These are phyloP conservation scores for Gentiana macrophylla DNA, from an alignment of 257 asterid species.

Conservation along the genomic window DNA sequence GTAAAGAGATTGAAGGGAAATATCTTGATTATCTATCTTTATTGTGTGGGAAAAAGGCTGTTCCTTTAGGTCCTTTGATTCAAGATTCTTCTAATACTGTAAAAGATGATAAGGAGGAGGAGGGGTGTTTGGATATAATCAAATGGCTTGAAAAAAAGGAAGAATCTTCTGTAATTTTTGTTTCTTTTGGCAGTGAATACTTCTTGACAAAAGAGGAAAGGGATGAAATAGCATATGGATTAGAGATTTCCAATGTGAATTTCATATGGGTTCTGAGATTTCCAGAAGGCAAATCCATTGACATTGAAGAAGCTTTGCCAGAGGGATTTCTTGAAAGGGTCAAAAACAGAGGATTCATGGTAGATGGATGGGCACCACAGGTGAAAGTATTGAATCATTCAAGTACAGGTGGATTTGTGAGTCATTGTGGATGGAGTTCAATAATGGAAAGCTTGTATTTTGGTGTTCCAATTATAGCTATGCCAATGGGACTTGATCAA, in stretches of 20 bases:
- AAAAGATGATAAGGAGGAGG: neutral
- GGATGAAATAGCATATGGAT: conserved; percentile 6
- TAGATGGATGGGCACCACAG: conserved; percentile 13
- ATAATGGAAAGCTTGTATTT: neutral
- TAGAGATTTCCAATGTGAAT: conserved; percentile 6
- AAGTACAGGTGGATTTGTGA: conserved; percentile 9
- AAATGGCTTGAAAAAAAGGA: conserved; percentile 8
- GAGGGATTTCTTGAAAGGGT: conserved; percentile 6
- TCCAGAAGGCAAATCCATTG: neutral
- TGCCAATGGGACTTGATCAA: conserved; percentile 9
- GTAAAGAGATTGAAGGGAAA: conserved; percentile 2
- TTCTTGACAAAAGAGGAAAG: conserved; percentile 2
- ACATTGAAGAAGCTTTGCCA: conserved; percentile 1
- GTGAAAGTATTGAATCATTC: neutral
- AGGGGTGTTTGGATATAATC: neutral
- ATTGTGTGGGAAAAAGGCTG: neutral
- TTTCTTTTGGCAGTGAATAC: conserved; percentile 9
- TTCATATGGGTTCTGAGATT: conserved; percentile 12
- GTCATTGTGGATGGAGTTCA: conserved; percentile 17
- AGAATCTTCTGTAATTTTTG: neutral
- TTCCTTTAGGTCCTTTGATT: conserved; percentile 7
- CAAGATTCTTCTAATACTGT: neutral
- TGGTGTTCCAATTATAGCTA: conserved; percentile 11
- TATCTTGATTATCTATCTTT: conserved; percentile 1
- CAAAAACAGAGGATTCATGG: conserved; percentile 3